These are phyloP conservation scores for Sporormia fimetaria DNA, from an alignment of 495 filamentous ascomycete species.

Conservation along the genomic window DNA sequence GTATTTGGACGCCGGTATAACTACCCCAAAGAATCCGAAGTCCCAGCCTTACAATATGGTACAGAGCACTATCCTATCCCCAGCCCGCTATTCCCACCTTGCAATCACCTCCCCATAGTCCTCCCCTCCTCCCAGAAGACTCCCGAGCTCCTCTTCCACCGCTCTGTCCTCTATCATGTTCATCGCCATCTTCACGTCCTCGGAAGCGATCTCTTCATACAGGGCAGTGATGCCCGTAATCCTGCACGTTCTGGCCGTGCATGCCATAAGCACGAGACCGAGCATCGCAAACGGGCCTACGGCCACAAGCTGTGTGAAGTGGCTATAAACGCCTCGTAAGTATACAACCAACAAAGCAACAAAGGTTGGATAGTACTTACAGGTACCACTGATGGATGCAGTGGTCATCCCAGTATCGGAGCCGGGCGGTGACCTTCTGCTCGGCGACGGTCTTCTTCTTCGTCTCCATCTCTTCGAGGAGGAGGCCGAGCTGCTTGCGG, in stretches of 20 bases:
- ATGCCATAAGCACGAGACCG: conserved; percentile 22
- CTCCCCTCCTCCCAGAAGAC: conserved; percentile 14
- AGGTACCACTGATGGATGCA: conserved; percentile 23
- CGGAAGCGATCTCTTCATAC: conserved; percentile 20
- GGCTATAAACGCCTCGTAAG: conserved; percentile 3
- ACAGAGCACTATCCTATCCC: neutral
- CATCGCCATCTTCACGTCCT: conserved; percentile 17
- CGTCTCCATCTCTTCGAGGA: conserved; percentile 12
- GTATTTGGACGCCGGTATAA: neutral
- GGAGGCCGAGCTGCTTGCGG: conserved; percentile 16
- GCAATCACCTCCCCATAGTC: conserved; percentile 13
- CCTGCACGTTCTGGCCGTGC: conserved; percentile 12
- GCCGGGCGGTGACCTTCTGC: conserved; percentile 8
- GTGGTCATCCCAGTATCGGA: conserved; percentile 13
- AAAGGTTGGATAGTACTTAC: conserved; percentile 10
- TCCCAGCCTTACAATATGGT: neutral
- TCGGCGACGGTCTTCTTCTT: conserved; percentile 1
- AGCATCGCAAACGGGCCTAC: conserved; percentile 19
- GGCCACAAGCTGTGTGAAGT: conserved; percentile 22
- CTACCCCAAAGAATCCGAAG: neutral
- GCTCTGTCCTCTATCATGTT: conserved; percentile 6
- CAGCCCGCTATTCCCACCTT: conserved; percentile 8
- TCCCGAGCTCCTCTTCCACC: conserved; percentile 6
- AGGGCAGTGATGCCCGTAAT: conserved; percentile 18
- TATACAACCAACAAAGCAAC: neutral